Evolutionary conservation across 2,329 filamentous ascomycete genomes (phyloP).

Genomic region (Camillea tinctor): DNA sequence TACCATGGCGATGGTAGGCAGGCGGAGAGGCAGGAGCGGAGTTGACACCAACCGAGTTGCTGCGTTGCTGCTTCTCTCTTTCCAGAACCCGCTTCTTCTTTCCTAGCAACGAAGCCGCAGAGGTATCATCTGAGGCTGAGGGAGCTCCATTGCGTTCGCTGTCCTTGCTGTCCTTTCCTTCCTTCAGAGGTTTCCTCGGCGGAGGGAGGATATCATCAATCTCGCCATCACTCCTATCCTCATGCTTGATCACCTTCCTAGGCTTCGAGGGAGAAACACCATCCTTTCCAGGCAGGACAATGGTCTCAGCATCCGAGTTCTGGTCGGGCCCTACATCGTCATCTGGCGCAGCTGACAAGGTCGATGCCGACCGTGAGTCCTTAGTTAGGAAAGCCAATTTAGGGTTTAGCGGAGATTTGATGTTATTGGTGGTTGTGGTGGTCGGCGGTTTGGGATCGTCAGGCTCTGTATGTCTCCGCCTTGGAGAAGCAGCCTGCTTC

Average conservation of each 20-base stretch:
- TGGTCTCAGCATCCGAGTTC: slow-evolving; percentile 71
- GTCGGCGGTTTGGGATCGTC: slow-evolving; percentile 33
- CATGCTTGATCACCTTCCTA: slow-evolving; percentile 63
- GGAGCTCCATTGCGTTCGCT: slow-evolving; percentile 27
- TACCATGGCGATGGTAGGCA: slow-evolving; percentile 33
- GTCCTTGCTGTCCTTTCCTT: slow-evolving; percentile 31
- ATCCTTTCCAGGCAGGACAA: slow-evolving; percentile 65
- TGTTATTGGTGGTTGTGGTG: slow-evolving; percentile 21
- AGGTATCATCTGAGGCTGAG: slow-evolving; percentile 35
- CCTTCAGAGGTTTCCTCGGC: slow-evolving; percentile 37
- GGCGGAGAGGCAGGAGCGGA: slow-evolving; percentile 58
- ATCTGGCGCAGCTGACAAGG: slow-evolving; percentile 37
- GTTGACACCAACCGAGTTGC: slow-evolving; percentile 56
- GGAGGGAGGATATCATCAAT: slow-evolving; percentile 36
- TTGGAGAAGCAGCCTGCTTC: slow-evolving; percentile 56
- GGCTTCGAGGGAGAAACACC: slow-evolving; percentile 62
- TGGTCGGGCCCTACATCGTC: slow-evolving; percentile 50
- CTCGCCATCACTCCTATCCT: slow-evolving; percentile 60
- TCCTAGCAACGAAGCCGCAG: slow-evolving; percentile 33
- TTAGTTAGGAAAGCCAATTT: slow-evolving; percentile 29
- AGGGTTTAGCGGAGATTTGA: slow-evolving; percentile 19
- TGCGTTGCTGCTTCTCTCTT: slow-evolving; percentile 41
- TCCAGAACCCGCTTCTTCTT: slow-evolving; percentile 54
- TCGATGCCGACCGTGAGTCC: slow-evolving; percentile 29
- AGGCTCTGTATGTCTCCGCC: slow-evolving; percentile 40